Evolutionary conservation across 306 rosid species (phyloP).

Genomic region (Geum urbanum): DNA sequence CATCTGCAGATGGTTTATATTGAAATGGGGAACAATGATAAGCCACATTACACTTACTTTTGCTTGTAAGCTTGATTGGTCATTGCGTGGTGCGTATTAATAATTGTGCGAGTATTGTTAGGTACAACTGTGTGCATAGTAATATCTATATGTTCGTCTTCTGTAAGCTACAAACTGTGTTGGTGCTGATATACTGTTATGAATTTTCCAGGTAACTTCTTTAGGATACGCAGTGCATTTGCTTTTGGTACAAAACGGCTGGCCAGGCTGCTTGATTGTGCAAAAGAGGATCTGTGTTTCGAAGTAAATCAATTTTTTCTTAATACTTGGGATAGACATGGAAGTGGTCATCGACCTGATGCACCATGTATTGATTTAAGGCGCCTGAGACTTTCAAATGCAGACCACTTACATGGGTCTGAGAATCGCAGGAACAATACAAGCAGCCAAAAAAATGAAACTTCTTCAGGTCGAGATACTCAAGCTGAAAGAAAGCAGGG

Average conservation of each 20-base stretch:
- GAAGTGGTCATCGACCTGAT: constrained; percentile 95
- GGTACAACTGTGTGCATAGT: neutral
- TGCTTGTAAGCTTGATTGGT: neutral
- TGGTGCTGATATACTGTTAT: constrained; percentile 26
- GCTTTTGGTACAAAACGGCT: constrained; percentile 87
- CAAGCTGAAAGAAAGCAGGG: constrained; percentile 38
- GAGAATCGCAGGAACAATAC: constrained; percentile 43
- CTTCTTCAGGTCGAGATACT: constrained; percentile 39
- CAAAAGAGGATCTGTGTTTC: constrained; percentile 55
- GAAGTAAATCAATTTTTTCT: constrained; percentile 91
- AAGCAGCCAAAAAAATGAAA: constrained; percentile 44
- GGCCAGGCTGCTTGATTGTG: constrained; percentile 86
- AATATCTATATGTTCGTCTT: neutral
- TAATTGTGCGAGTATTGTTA: neutral
- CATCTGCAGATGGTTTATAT: too few relatives aligned
- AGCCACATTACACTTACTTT: too few relatives aligned
- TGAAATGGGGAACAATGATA: too few relatives aligned
- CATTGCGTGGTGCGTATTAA: too few relatives aligned
- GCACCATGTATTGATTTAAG: constrained; percentile 62
- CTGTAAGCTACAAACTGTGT: neutral
- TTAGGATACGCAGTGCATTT: constrained; percentile 98
- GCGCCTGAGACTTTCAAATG: constrained; percentile 45
- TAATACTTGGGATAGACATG: constrained; percentile 99
- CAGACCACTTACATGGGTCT: constrained; percentile 46
- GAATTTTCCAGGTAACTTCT: constrained; percentile 78